Evolutionary conservation across 1,284 basidiomycete genomes (phyloP).

Genomic region (Thelephora terrestris): DNA sequence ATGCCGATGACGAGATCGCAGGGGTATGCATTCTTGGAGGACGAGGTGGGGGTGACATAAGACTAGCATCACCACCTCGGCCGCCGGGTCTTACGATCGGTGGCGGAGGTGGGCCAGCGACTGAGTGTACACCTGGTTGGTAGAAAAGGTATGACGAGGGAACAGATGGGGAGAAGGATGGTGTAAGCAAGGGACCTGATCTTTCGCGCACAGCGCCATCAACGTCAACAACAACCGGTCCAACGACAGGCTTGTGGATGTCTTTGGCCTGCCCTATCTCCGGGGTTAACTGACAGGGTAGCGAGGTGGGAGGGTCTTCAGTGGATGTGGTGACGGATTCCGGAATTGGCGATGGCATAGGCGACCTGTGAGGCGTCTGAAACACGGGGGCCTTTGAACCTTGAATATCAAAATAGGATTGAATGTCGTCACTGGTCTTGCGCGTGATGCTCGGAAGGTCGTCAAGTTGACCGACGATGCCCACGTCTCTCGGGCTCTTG

Average conservation of each 20-base stretch:
- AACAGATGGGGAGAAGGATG: constrained; percentile 2
- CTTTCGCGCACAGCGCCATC: background rate
- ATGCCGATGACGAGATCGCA: constrained; percentile 18
- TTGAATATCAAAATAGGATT: constrained; percentile 8
- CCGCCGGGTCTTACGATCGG: constrained; percentile 43
- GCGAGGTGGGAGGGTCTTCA: constrained; percentile 7
- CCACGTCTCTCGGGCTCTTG: constrained; percentile 44
- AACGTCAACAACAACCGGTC: constrained; percentile 44
- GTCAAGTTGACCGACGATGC: constrained; percentile 29
- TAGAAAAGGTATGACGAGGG: constrained; percentile 43
- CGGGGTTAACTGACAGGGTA: constrained; percentile 29
- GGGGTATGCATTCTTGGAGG: constrained; percentile 55
- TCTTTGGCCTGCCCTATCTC: constrained; percentile 48
- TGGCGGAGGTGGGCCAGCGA: constrained; percentile 59
- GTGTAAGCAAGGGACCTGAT: background rate
- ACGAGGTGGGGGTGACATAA: constrained; percentile 45
- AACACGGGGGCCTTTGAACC: constrained; percentile 33
- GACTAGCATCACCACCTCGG: constrained; percentile 23
- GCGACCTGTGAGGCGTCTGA: constrained; percentile 38
- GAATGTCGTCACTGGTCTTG: constrained; percentile 9
- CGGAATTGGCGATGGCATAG: constrained; percentile 34
- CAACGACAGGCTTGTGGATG: constrained; percentile 44
- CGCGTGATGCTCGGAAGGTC: constrained; percentile 10
- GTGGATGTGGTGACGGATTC: constrained; percentile 14
- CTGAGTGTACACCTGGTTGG: constrained; percentile 58